These are phyloP conservation scores for Sporobolomyces pararoseus DNA, from an alignment of 768 basidiomycete genomes.

Conservation along the genomic window DNA sequence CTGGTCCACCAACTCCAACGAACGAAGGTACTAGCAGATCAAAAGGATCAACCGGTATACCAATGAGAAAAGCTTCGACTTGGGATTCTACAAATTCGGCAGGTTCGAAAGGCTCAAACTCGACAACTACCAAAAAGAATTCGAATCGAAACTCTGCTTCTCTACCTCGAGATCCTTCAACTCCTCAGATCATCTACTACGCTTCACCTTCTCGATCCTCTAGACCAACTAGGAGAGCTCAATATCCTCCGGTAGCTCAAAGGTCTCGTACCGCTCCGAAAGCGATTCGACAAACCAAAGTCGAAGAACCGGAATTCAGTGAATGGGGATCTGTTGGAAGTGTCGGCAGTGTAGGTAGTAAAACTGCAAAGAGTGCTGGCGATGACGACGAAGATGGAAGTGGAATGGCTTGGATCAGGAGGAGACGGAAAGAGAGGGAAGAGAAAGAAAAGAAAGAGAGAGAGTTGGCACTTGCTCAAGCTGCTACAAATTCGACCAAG, in stretches of 20 bases:
- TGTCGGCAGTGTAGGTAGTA: constrained; percentile 5
- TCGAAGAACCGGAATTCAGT: constrained; percentile 33
- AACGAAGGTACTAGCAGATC: constrained; percentile 2
- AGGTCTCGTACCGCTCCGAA: constrained; percentile 14
- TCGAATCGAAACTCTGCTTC: background rate
- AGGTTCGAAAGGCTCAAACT: background rate
- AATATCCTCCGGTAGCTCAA: constrained; percentile 41
- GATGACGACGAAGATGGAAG: constrained; percentile 16
- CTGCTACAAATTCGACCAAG: background rate
- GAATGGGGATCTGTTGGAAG: constrained; percentile 33
- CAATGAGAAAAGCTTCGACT: constrained; percentile 37
- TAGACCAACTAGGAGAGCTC: constrained; percentile 3
- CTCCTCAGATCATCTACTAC: constrained; percentile 29
- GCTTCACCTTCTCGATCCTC: constrained; percentile 18
- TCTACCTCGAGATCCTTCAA: constrained; percentile 4
- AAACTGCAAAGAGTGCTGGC: background rate
- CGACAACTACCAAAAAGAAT: background rate
- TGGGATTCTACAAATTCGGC: constrained; percentile 32
- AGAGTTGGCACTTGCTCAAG: background rate
- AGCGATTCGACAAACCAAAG: background rate
- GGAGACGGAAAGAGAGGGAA: constrained; percentile 8
- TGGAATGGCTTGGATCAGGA: constrained; percentile 39
- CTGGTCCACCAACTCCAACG: background rate
- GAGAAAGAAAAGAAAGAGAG: constrained; percentile 9
- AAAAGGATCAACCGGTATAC: constrained; percentile 31